phyloP scores from a whole-genome alignment of 495 filamentous ascomycete species.

The Glarea lozoyensis region DNA sequence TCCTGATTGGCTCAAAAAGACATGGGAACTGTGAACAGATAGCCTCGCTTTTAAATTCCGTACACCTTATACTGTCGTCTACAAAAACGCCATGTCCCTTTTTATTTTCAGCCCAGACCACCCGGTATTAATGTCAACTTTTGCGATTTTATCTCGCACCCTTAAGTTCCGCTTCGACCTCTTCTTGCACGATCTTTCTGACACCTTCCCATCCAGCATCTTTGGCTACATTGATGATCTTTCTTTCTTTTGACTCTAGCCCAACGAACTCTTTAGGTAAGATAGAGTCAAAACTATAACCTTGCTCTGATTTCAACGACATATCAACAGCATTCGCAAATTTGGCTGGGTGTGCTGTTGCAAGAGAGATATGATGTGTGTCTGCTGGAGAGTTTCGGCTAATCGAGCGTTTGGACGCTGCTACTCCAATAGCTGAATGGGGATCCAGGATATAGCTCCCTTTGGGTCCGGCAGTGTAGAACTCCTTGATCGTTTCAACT shows the following conservation, averaged over 20 bases:
- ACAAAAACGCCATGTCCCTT: too few species aligned
- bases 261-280: constrained; percentile 72
- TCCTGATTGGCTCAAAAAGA: too few species aligned
- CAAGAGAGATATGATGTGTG: constrained; percentile 65
- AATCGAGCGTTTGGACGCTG: constrained; percentile 59
- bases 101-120: too few species aligned
- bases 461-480: constrained; percentile 39
- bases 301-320: constrained; percentile 55
- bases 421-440: constrained; percentile 79
- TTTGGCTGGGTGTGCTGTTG: constrained; percentile 92
- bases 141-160: neutral
- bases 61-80: too few species aligned
- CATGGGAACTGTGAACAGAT: too few species aligned
- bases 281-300: constrained; percentile 64
- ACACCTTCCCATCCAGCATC: constrained; percentile 44
- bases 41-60: too few species aligned
- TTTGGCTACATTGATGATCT: constrained; percentile 45
- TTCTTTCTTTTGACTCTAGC: constrained; percentile 54
- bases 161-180: constrained; percentile 32
- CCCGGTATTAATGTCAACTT: neutral
- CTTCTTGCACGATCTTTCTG: constrained; percentile 44
- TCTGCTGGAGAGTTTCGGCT: constrained; percentile 29
- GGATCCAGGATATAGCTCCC: constrained; percentile 86
- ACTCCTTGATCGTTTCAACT: constrained; percentile 56
- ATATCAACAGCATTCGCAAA: constrained; percentile 71